Evolutionary conservation across 371 early-diverging fungal species (phyloP).

Genomic region (Phascolomyces articulosus): DNA sequence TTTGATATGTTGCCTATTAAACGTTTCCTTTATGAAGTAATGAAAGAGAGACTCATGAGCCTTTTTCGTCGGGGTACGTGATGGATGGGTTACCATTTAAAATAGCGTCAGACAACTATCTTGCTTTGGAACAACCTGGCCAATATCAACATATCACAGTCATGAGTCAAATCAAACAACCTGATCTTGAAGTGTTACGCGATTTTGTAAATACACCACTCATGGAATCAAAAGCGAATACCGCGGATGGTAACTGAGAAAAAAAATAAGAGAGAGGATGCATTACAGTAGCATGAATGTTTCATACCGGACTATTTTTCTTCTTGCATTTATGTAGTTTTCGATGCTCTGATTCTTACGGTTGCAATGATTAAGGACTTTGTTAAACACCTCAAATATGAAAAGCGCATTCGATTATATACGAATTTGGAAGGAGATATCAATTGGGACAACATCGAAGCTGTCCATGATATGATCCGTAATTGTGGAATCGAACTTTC

Average conservation of each 20-base stretch:
- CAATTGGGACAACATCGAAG: conserved; percentile 50
- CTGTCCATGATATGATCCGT: conserved; percentile 41
- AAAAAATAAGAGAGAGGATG: too few relatives aligned
- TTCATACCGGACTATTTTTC: too few relatives aligned
- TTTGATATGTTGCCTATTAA: too few relatives aligned
- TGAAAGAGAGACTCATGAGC: too few relatives aligned
- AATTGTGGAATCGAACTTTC: conserved; percentile 49
- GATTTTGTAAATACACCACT: conserved; percentile 30
- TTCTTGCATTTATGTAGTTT: conserved; percentile 17
- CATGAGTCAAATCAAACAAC: conserved; percentile 18
- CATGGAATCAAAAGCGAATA: conserved; percentile 25
- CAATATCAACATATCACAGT: conserved; percentile 39
- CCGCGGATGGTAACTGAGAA: conserved; percentile 41
- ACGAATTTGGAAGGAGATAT: conserved; percentile 62
- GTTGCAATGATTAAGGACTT: conserved; percentile 54
- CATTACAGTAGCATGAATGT: too few relatives aligned
- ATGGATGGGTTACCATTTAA: background rate
- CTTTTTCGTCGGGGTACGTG: too few relatives aligned
- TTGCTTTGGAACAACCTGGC: conserved; percentile 22
- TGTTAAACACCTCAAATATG: conserved; percentile 67
- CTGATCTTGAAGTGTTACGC: conserved; percentile 24
- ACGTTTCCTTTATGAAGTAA: too few relatives aligned
- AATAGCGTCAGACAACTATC: conserved; percentile 33
- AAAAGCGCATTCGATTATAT: conserved; percentile 65
- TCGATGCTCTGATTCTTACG: conserved; percentile 72